phyloP scores from a whole-genome alignment of 2,329 filamentous ascomycete genomes.

The Microcera coccophila region DNA sequence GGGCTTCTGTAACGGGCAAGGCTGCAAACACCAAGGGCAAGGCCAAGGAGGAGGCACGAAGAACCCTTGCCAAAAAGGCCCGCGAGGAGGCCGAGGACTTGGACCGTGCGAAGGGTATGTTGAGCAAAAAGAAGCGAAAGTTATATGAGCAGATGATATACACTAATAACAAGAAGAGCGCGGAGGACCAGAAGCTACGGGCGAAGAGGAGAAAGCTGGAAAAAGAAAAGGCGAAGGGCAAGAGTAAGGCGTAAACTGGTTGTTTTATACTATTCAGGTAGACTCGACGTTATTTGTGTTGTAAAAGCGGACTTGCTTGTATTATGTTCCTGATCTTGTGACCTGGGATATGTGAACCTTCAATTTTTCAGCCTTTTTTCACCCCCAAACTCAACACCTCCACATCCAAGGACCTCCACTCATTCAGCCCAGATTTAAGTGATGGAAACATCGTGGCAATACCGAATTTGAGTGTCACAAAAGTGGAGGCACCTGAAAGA shows the following conservation, averaged over 20 bases:
- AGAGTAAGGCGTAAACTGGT: conserved; percentile 31
- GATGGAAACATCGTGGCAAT: neutral
- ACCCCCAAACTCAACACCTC: neutral
- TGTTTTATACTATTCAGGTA: conserved; percentile 31
- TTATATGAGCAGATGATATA: conserved; percentile 96
- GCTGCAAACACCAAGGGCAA: conserved; percentile 49
- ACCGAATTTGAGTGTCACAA: too few relatives aligned
- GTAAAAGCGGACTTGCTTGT: neutral
- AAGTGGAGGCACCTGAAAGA: too few relatives aligned
- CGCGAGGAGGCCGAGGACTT: conserved; percentile 80
- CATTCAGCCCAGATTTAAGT: conserved; percentile 1
- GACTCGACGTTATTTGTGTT: conserved; percentile 24
- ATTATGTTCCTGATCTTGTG: neutral
- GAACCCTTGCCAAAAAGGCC: conserved; percentile 66
- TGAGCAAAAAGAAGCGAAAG: conserved; percentile 96
- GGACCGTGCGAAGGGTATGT: conserved; percentile 95
- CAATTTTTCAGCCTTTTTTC: neutral
- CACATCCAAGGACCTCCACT: conserved; percentile 17
- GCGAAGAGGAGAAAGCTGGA: conserved; percentile 90
- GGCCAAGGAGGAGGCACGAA: conserved; percentile 65
- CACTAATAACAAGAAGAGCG: conserved; percentile 88
- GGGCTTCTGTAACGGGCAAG: conserved; percentile 55
- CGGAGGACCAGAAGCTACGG: conserved; percentile 80
- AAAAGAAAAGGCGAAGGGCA: conserved; percentile 50
- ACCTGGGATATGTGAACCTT: neutral